Conservation (phyloP, 2,329 filamentous ascomycete species). For the Stagonosporopsis cucurbitacearum region DNA sequence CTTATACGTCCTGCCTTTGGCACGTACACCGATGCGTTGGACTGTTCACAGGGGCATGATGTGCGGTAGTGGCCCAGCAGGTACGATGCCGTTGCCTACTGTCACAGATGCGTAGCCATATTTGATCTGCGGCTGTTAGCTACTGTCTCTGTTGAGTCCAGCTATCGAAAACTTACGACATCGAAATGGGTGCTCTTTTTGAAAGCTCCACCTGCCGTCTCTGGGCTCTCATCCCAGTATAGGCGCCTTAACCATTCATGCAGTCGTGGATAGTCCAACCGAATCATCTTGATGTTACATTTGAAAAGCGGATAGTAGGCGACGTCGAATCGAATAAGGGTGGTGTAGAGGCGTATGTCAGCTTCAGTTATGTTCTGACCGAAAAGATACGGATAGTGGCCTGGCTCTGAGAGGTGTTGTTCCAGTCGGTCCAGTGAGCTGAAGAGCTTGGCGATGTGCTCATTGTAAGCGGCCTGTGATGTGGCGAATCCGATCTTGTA, state of each 20-base stretch:
- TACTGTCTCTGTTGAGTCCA: neutral
- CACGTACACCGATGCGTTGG: too few relatives aligned
- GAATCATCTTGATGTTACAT: conserved; percentile 84
- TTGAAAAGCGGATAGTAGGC: conserved; percentile 66
- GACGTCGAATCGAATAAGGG: conserved; percentile 65
- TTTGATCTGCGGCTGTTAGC: conserved; percentile 35
- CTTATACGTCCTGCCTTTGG: too few relatives aligned
- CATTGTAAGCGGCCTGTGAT: conserved; percentile 81
- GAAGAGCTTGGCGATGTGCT: conserved; percentile 75
- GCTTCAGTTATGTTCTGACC: conserved; percentile 63
- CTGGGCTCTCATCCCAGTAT: conserved; percentile 71
- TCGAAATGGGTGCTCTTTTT: conserved; percentile 40
- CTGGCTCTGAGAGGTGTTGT: conserved; percentile 64
- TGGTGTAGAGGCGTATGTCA: conserved; percentile 59
- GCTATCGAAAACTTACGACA: conserved; percentile 14
- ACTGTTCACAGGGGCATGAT: conserved; percentile 27
- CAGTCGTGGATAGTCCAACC: conserved; percentile 79
- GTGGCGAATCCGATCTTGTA: conserved; percentile 79
- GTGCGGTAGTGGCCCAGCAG: conserved; percentile 28
- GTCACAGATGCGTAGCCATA: conserved; percentile 36
- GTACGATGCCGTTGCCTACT: conserved; percentile 32
- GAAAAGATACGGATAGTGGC: conserved; percentile 72
- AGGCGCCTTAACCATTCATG: conserved; percentile 81
- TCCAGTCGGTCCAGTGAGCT: conserved; percentile 78
- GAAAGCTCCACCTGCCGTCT: conserved; percentile 38